Percentiles rank a stretch among this genome's conserved stretches.
These are phyloP conservation scores for Schizonepeta tenuifolia DNA, from an alignment of 257 asterid genomes.

Conservation along the genomic window DNA sequence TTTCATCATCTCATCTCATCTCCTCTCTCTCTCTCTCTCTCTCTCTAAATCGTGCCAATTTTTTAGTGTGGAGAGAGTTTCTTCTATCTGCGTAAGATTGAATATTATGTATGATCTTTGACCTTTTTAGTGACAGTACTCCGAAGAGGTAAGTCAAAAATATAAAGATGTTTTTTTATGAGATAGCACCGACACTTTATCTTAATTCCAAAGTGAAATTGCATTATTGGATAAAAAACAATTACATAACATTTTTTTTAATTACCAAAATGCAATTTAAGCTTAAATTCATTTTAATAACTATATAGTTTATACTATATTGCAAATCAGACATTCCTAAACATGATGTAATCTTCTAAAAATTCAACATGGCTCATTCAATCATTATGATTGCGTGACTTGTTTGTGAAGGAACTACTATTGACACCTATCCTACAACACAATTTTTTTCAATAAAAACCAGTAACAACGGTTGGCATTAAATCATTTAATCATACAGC, in stretches of 20 bases:
- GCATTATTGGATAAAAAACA: slow-evolving; percentile 11
- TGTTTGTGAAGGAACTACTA: slow-evolving; percentile 32
- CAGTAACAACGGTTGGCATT: not conserved
- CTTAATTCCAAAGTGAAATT: not conserved
- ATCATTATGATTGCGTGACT: slow-evolving; percentile 40
- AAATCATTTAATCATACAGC: not conserved
- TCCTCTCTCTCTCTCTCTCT: not conserved
- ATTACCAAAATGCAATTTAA: not conserved
- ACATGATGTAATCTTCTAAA: slow-evolving; percentile 33
- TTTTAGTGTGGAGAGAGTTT: not conserved
- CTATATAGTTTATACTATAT: slow-evolving; percentile 15
- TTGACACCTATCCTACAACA: not conserved
- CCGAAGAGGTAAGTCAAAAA: not conserved
- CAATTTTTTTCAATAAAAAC: not conserved
- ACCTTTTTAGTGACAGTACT: not conserved
- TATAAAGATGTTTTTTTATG: not conserved
- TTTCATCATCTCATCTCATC: not conserved
- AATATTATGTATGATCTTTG: too few relatives aligned
- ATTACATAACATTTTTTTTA: not conserved
- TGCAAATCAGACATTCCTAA: slow-evolving; percentile 37
- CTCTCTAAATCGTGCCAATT: not conserved
- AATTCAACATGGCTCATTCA: slow-evolving; percentile 36
- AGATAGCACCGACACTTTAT: not conserved
- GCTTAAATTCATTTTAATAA: not conserved
- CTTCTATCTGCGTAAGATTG: not conserved